phyloP scores from a whole-genome alignment of 2,329 filamentous ascomycete species.

The Alternaria ethzedia region DNA sequence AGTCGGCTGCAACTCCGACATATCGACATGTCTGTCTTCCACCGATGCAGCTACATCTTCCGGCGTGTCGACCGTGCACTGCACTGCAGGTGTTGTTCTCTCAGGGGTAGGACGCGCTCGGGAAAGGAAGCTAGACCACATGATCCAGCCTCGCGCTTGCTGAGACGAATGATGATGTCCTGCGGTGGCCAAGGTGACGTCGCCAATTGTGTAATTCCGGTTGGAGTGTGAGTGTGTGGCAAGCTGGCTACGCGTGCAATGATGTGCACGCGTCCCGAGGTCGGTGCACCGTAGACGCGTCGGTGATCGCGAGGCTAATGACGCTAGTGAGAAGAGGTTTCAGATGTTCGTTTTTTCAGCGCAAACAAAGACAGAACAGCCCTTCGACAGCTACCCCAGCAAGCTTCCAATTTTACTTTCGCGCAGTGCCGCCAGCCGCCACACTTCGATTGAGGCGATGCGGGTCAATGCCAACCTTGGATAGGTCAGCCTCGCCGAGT shows the following conservation, averaged over 20 bases:
- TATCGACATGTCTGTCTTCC: background rate
- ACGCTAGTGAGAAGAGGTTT: background rate
- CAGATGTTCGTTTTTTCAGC: background rate
- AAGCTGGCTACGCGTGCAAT: background rate
- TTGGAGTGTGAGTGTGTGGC: conserved; percentile 3
- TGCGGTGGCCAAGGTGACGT: conserved; percentile 5
- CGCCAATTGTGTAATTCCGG: conserved; percentile 1
- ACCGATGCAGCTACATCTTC: conserved; percentile 3
- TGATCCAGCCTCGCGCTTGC: background rate
- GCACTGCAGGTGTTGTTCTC: conserved; percentile 4
- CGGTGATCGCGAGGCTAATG: background rate
- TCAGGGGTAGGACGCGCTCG: conserved; percentile 12
- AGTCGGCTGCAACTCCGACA: conserved; percentile 6
- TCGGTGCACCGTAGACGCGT: background rate
- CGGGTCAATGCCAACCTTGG: background rate
- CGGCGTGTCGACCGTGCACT: background rate
- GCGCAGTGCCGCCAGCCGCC: background rate
- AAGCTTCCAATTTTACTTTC: background rate
- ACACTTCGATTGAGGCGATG: background rate
- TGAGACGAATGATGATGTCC: background rate
- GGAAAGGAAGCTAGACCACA: conserved; percentile 12
- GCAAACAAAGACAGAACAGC: background rate
- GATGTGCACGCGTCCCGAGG: background rate
- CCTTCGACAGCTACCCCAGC: background rate
- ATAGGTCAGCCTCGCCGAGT: background rate